Evolutionary conservation across 345 rosid genomes (phyloP).

Genomic region (Gossypium herbaceum): DNA sequence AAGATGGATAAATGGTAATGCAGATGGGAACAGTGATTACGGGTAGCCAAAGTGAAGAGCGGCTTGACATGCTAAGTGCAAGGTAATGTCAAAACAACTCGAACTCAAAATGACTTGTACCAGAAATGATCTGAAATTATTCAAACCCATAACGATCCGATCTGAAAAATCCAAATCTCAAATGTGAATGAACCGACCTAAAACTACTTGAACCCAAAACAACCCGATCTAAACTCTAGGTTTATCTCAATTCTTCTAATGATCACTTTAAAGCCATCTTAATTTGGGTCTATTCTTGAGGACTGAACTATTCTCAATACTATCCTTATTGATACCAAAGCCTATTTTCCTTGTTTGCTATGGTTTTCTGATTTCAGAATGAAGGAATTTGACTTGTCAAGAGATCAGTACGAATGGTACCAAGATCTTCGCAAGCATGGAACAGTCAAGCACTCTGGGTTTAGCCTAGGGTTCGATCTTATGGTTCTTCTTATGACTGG

Average conservation of each 20-base stretch:
- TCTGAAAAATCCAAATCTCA: no score
- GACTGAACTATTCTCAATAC: no score
- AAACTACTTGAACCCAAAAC: no score
- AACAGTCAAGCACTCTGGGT: slow-evolving; percentile 55
- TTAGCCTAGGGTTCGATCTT: background rate
- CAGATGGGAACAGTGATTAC: slow-evolving; percentile 68
- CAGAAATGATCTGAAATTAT: no score
- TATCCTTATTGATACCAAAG: background rate
- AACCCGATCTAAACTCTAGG: no score
- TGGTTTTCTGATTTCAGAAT: background rate
- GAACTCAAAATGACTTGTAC: no score
- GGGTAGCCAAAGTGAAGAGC: slow-evolving; percentile 87
- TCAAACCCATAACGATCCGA: no score
- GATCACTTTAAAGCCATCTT: no score
- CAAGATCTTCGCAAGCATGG: slow-evolving; percentile 77
- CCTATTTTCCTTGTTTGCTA: background rate
- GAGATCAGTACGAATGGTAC: slow-evolving; percentile 74
- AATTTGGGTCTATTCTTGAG: no score
- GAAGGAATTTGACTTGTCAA: slow-evolving; percentile 17
- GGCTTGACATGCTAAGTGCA: slow-evolving; percentile 37
- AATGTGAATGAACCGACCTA: no score
- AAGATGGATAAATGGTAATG: slow-evolving; percentile 13
- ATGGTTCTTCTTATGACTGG: background rate
- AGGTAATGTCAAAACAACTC: slow-evolving; percentile 31
- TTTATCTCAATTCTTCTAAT: no score